Base-by-base conservation (phyloP, 2,329 filamentous ascomycete genomes). In the Fonsecaea pugnacius region DNA sequence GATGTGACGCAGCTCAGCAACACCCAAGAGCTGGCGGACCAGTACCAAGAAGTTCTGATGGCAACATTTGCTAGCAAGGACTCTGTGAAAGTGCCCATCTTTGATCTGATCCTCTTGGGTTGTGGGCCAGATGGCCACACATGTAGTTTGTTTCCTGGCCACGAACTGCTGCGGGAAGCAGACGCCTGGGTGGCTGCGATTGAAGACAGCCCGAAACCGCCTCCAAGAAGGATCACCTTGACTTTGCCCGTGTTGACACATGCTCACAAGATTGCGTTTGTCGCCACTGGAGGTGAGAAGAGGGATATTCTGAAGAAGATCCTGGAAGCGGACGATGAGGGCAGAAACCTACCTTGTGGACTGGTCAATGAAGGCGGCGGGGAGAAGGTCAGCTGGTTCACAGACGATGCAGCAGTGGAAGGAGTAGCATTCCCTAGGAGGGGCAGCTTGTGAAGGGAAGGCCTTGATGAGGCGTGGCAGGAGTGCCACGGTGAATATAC, bases 51-150 rank as follows among this genome's bases (percentile, higher is more conserved):
- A 79, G 84, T 85, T 10, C 87, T 99, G 53, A 93, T 97, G 73
- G 84, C 82, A 67, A 89, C 88, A 71, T 99, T 99, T 74, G 95
- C 95, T 16, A 89, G 89, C 69, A 90, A 94, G 75, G 95, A 99
- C 80, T 95, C 91, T 69, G 94, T 99, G 76, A 93, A 92, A 78
- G 83, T 97, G 52, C 95, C 95, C 71, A 90, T 96, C 74, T 99
- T 98, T 77, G 95, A 99, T 77, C 86, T 99, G 59, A 84, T 99
- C 61, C 86, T 99, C 48, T 87, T 99, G 48, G 95, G 95, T 72
- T 96, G 91, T 76, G 95, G 95, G 0, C 94, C 95, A 14, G 95
- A 98, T 77, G 95, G 95, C 58, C 95, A 99, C 81, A 98, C 95
- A 36, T 98, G 95, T 87, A 95, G 90, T 72, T 83, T 99, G 58